A percentile compares a stretch with the other conserved stretches of the same genome.
These are phyloP conservation scores for Anethum foeniculum DNA, from an alignment of 140 eudicot species.

Conservation along the genomic window DNA sequence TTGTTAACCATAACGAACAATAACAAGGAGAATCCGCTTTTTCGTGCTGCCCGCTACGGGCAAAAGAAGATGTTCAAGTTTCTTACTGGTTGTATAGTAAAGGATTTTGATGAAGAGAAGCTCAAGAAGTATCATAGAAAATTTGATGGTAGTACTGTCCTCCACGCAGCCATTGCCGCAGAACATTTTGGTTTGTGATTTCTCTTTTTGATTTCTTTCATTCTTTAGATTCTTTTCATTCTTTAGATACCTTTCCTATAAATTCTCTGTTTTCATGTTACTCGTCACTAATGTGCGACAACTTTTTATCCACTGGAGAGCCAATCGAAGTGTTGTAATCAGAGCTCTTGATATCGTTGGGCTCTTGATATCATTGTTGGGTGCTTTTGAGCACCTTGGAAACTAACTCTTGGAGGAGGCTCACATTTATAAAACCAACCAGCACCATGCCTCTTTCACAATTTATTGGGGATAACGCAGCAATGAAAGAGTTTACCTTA, in stretches of 20 bases:
- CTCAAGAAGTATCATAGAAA: slow-evolving; percentile 10
- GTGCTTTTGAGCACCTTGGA: too few relatives aligned
- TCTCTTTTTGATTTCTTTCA: background rate
- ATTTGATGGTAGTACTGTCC: slow-evolving; percentile 27
- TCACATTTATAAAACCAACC: too few relatives aligned
- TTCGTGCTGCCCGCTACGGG: slow-evolving; percentile 28
- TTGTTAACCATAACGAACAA: slow-evolving; percentile 2
- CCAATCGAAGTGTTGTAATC: background rate
- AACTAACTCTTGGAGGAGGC: too few relatives aligned
- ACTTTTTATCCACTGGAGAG: background rate
- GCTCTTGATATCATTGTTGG: background rate
- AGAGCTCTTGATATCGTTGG: background rate
- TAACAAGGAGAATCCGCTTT: slow-evolving; percentile 23
- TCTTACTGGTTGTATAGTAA: slow-evolving; percentile 16
- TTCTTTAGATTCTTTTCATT: too few relatives aligned
- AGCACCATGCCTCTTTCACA: too few relatives aligned
- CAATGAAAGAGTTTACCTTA: too few relatives aligned
- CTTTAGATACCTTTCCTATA: background rate
- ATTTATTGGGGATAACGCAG: too few relatives aligned
- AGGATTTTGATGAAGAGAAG: slow-evolving; percentile 12
- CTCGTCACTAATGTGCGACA: background rate
- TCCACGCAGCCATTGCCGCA: slow-evolving; percentile 31
- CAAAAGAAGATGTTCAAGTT: slow-evolving; percentile 24
- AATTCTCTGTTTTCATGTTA: background rate
- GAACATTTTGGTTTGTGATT: slow-evolving; percentile 25